A percentile compares a stretch with the other conserved stretches of the same genome.
phyloP scores from a whole-genome alignment of 1,139 yeast species.

The Taphrina sp. region DNA sequence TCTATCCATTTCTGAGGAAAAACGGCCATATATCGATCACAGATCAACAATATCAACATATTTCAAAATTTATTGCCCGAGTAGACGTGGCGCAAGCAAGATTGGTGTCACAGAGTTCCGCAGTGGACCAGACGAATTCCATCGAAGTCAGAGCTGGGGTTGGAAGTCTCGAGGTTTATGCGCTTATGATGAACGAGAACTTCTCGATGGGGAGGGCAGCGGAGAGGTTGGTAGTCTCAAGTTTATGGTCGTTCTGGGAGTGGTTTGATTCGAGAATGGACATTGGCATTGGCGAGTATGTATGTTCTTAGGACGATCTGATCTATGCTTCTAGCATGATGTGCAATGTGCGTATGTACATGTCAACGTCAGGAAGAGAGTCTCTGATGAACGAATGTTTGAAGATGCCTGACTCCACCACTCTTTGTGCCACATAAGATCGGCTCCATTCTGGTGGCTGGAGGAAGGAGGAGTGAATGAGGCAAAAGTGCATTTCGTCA shows the following conservation, averaged over 20 bases:
- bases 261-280: conserved; percentile 40
- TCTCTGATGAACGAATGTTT: too few species aligned
- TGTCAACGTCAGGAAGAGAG: too few species aligned
- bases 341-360: too few species aligned
- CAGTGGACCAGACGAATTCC: conserved; percentile 54
- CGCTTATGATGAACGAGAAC: conserved; percentile 26
- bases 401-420: too few species aligned
- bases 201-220: conserved; percentile 37
- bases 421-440: too few species aligned
- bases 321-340: too few species aligned
- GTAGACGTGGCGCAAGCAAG: conserved; percentile 46
- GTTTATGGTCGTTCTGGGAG: conserved; percentile 54
- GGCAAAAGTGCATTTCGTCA: too few species aligned
- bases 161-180: conserved; percentile 56
- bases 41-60: conserved; percentile 51
- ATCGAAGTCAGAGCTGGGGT: conserved; percentile 58
- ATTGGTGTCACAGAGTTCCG: conserved; percentile 53
- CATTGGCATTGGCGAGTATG: not conserved
- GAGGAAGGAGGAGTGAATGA: too few species aligned
- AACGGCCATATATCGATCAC: conserved; percentile 45
- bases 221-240: conserved; percentile 48
- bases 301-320: too few species aligned
- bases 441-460: too few species aligned
- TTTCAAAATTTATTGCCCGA: conserved; percentile 55
- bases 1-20: conserved; percentile 25